Conservation (phyloP, 2,329 filamentous ascomycete species). For the Diaporthe sp. region DNA sequence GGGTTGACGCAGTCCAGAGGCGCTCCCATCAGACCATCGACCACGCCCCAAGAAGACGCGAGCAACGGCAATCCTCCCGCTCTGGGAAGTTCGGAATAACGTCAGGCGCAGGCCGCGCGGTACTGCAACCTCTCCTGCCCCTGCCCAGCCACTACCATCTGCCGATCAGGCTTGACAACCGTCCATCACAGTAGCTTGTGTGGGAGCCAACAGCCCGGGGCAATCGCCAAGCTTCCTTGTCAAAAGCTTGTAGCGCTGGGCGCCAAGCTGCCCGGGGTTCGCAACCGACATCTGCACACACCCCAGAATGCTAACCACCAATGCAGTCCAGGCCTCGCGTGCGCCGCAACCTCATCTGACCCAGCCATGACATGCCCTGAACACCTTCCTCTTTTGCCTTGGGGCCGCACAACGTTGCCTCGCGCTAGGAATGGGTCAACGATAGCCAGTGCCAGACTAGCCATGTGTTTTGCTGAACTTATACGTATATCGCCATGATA, state of each 20-base stretch:
- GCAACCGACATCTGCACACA: not conserved
- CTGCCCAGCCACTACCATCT: slow-evolving; percentile 5
- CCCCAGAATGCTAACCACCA: not conserved
- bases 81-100: not conserved
- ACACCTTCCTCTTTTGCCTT: slow-evolving; percentile 23
- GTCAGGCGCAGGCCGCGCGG: slow-evolving; percentile 19
- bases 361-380: not conserved
- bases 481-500: not conserved
- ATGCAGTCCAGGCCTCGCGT: not conserved
- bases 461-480: not conserved
- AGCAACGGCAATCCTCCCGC: not conserved
- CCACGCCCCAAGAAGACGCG: too few species aligned
- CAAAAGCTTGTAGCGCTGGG: slow-evolving; percentile 24
- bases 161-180: slow-evolving; percentile 14
- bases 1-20: not conserved
- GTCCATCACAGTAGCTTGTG: not conserved
- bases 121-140: not conserved
- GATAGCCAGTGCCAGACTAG: not conserved
- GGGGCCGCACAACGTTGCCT: slow-evolving; percentile 18
- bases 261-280: slow-evolving; percentile 17
- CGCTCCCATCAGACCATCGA: not conserved
- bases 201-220: not conserved
- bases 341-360: slow-evolving; percentile 9
- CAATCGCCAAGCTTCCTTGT: slow-evolving; percentile 24
- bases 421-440: not conserved